These are phyloP conservation scores for Leccinum solheimii DNA, from an alignment of 1,284 basidiomycete genomes.

Conservation along the genomic window DNA sequence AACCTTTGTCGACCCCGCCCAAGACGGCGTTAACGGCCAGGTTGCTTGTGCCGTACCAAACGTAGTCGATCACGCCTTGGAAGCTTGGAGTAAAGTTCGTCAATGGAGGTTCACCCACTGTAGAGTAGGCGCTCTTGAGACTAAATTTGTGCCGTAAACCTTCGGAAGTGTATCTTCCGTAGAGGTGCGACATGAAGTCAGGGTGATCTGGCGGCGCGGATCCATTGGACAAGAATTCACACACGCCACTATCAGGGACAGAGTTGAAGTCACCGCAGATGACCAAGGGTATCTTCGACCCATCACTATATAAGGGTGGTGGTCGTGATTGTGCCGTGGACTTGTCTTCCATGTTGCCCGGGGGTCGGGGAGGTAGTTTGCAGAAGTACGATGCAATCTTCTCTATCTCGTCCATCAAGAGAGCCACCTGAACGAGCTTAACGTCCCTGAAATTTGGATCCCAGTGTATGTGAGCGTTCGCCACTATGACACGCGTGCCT, in stretches of 20 bases:
- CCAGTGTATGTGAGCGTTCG: conserved; percentile 95
- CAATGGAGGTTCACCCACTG: conserved; percentile 67
- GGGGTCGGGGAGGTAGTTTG: conserved; percentile 72
- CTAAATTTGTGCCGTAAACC: conserved; percentile 81
- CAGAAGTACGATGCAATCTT: conserved; percentile 87
- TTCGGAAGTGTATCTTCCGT: conserved; percentile 91
- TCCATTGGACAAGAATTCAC: conserved; percentile 86
- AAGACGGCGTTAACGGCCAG: conserved; percentile 85
- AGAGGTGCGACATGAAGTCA: conserved; percentile 92
- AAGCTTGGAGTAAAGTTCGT: conserved; percentile 93
- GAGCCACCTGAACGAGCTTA: conserved; percentile 93
- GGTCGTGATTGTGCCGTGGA: conserved; percentile 45
- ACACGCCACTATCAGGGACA: conserved; percentile 84
- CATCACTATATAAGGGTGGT: conserved; percentile 74
- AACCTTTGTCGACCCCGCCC: conserved; percentile 84
- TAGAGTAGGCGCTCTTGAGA: conserved; percentile 83
- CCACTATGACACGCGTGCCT: conserved; percentile 85
- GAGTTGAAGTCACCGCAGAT: conserved; percentile 97
- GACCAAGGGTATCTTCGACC: conserved; percentile 88
- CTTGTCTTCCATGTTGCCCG: conserved; percentile 33
- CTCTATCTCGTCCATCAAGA: conserved; percentile 92
- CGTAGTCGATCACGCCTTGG: conserved; percentile 87
- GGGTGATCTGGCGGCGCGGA: conserved; percentile 73
- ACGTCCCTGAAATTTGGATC: conserved; percentile 93
- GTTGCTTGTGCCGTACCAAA: conserved; percentile 86